phyloP scores from a whole-genome alignment of 352 stramenopile species.

The Phytophthora crassamura region DNA sequence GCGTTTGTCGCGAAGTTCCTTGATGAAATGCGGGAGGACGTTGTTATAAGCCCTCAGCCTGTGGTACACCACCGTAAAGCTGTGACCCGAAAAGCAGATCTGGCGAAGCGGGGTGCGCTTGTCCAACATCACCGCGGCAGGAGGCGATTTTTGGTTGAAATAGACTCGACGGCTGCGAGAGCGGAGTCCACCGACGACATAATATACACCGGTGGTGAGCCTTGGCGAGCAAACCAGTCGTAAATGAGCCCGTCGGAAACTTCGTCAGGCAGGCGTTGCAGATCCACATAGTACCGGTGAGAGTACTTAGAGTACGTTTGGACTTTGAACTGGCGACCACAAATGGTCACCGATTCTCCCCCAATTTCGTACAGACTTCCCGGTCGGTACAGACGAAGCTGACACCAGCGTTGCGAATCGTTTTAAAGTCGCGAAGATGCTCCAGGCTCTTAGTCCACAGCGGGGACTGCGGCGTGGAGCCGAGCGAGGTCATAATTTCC shows the following conservation, averaged over 20 bases:
- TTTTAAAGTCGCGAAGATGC: slow-evolving; percentile 21
- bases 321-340: slow-evolving; percentile 16
- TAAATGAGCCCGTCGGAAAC: slow-evolving; percentile 20
- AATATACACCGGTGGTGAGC: neutral
- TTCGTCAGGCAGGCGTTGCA: slow-evolving; percentile 17
- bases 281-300: slow-evolving; percentile 28
- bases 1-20: no score
- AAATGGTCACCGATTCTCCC: no score
- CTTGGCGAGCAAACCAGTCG: slow-evolving; percentile 8
- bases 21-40: neutral
- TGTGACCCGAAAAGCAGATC: neutral
- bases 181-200: neutral
- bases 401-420: slow-evolving; percentile 17
- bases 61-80: slow-evolving; percentile 3
- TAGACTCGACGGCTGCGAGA: neutral
- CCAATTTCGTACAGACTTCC: slow-evolving; percentile 17
- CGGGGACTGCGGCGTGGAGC: slow-evolving; percentile 1
- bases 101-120: neutral
- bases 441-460: neutral
- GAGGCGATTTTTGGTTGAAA: neutral
- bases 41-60: neutral
- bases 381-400: slow-evolving; percentile 27
- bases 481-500: slow-evolving; percentile 27
- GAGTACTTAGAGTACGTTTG: slow-evolving; percentile 27
- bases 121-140: neutral